phyloP scores from a whole-genome alignment of 192 early-diverging fungal genomes.

The Gamsiella multidivaricata region DNA sequence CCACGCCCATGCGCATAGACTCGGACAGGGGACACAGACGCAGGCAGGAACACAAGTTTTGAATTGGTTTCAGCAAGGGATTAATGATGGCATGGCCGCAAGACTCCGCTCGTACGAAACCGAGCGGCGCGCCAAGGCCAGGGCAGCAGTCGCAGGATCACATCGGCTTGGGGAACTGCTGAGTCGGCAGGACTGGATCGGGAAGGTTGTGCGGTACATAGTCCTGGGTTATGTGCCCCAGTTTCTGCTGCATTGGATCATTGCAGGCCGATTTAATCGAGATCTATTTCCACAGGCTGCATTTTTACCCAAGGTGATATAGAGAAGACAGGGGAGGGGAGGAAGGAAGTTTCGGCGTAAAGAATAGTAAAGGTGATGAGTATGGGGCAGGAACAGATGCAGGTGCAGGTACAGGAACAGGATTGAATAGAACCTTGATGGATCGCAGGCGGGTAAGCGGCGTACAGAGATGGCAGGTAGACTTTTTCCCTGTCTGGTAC shows the following conservation, averaged over 20 bases:
- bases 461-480: too few species aligned
- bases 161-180: constrained; percentile 13
- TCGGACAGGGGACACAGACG: too few species aligned
- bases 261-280: constrained; percentile 15
- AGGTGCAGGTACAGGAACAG: neutral
- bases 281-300: constrained; percentile 8
- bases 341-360: too few species aligned
- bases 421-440: too few species aligned
- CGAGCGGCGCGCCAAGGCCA: constrained; percentile 12
- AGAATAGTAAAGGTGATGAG: neutral
- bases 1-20: constrained; percentile 7
- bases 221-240: constrained; percentile 17
- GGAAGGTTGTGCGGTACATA: constrained; percentile 4
- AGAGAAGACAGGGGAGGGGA: neutral
- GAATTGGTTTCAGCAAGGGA: too few species aligned
- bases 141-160: constrained; percentile 9
- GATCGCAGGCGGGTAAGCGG: too few species aligned
- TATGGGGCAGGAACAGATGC: neutral
- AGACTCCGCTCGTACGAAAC: constrained; percentile 21
- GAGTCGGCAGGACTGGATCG: constrained; percentile 24
- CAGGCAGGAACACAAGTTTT: too few species aligned
- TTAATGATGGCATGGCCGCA: neutral
- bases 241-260: neutral
- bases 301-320: constrained; percentile 12
- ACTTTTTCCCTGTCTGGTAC: too few species aligned